phyloP scores from a whole-genome alignment of 1,139 yeast species.

The Komagataea norvegica region DNA sequence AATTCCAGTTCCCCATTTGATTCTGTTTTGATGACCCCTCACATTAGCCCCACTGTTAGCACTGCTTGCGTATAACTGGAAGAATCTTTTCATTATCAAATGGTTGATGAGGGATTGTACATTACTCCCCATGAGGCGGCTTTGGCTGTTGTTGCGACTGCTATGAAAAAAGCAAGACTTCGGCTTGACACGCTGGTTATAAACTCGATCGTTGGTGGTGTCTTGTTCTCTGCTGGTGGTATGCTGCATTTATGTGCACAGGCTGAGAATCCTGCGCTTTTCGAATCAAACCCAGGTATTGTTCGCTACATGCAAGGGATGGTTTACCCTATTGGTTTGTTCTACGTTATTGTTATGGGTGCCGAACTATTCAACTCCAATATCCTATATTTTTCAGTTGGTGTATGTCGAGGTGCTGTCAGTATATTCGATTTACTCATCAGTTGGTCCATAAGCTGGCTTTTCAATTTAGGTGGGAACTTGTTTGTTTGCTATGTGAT shows the following conservation, averaged over 20 bases:
- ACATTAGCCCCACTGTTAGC: no score
- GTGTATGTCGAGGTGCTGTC: constrained; percentile 63
- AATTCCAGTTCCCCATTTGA: no score
- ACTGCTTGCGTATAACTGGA: no score
- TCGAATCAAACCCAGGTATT: constrained; percentile 47
- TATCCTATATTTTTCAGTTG: constrained; percentile 63
- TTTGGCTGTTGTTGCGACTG: constrained; percentile 73
- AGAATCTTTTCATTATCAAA: no score
- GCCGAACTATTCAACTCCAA: constrained; percentile 72
- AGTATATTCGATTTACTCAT: constrained; percentile 53
- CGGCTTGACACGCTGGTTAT: constrained; percentile 51
- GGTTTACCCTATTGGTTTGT: constrained; percentile 63
- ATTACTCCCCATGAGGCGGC: constrained; percentile 77
- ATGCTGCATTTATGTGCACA: constrained; percentile 59
- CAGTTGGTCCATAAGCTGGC: constrained; percentile 69
- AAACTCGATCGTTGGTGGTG: constrained; percentile 67
- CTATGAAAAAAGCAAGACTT: constrained; percentile 74
- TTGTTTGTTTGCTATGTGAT: constrained; percentile 62
- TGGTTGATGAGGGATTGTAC: constrained; percentile 49
- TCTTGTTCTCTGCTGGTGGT: constrained; percentile 67
- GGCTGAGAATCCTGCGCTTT: constrained; percentile 43
- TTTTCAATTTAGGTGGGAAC: constrained; percentile 58
- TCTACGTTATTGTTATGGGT: constrained; percentile 70
- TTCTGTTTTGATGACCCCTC: no score
- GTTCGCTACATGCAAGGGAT: constrained; percentile 50